These are phyloP conservation scores for Ascochyta koolunga DNA, from an alignment of 2,329 filamentous ascomycete genomes.

Conservation along the genomic window DNA sequence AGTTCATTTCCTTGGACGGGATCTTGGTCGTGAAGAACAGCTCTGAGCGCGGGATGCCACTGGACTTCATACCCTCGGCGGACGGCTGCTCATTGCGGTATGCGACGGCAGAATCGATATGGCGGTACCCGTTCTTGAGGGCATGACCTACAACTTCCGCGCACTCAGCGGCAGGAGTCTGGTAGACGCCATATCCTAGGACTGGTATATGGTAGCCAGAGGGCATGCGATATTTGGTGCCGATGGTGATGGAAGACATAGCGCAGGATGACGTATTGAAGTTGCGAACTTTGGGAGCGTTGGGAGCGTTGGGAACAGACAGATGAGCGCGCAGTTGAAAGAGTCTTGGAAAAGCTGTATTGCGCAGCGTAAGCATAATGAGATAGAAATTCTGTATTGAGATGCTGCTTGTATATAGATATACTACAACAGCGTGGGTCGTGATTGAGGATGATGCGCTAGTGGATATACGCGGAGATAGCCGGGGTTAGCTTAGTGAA, in stretches of 20 bases:
- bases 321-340: constrained; percentile 19
- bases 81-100: constrained; percentile 74
- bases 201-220: constrained; percentile 67
- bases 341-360: constrained; percentile 20
- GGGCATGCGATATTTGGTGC: constrained; percentile 58
- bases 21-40: constrained; percentile 78
- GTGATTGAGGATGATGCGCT: neutral
- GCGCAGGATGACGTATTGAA: constrained; percentile 32
- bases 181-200: constrained; percentile 62
- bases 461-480: constrained; percentile 10
- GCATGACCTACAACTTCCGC: constrained; percentile 66
- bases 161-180: constrained; percentile 60
- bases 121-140: constrained; percentile 64
- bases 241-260: constrained; percentile 55
- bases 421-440: neutral
- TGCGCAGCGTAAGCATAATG: constrained; percentile 8
- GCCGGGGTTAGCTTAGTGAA: neutral
- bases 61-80: constrained; percentile 65
- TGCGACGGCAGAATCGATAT: constrained; percentile 67
- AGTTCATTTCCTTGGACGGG: constrained; percentile 60
- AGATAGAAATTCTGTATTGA: neutral
- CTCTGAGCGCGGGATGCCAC: constrained; percentile 61
- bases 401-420: constrained; percentile 5
- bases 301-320: neutral
- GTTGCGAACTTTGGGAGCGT: constrained; percentile 2